Evolutionary conservation across 2,329 filamentous ascomycete genomes (phyloP).

Genomic region (Xylariaceae sp.): DNA sequence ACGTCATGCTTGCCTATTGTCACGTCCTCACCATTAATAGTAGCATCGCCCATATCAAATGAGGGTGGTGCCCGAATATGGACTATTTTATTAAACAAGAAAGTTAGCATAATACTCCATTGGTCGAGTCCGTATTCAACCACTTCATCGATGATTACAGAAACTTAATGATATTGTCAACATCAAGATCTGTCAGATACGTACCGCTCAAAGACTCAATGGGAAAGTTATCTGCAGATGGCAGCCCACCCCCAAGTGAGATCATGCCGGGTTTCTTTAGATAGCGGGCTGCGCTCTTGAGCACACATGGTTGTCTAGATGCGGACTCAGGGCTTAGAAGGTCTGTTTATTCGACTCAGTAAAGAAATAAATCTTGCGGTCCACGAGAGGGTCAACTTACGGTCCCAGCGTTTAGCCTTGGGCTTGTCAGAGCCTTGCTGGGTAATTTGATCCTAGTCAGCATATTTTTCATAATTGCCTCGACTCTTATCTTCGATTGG

Average conservation of each 20-base stretch:
- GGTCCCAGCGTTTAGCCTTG: constrained; percentile 77
- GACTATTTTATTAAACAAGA: constrained; percentile 8
- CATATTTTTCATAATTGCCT: too few relatives aligned
- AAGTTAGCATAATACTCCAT: not conserved
- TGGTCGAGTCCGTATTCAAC: too few relatives aligned
- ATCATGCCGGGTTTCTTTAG: constrained; percentile 81
- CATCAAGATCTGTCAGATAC: not conserved
- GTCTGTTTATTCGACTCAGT: too few relatives aligned
- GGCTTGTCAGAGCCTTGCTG: constrained; percentile 58
- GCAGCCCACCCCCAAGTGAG: constrained; percentile 87
- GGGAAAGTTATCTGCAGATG: constrained; percentile 89
- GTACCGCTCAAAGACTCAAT: constrained; percentile 64
- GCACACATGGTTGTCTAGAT: constrained; percentile 59
- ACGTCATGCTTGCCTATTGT: constrained; percentile 82
- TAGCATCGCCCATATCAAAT: constrained; percentile 9
- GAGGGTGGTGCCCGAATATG: constrained; percentile 8
- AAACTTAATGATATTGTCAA: not conserved
- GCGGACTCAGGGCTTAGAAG: constrained; percentile 61
- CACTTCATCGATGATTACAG: not conserved
- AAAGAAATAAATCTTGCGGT: too few relatives aligned
- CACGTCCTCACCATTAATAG: constrained; percentile 39
- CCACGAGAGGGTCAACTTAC: constrained; percentile 49
- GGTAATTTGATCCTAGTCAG: constrained; percentile 7
- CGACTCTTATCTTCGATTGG: constrained; percentile 21
- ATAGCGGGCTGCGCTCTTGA: constrained; percentile 78